Evolutionary conservation across 495 filamentous ascomycete genomes (phyloP).

Genomic region (Podospora pseudocomata): DNA sequence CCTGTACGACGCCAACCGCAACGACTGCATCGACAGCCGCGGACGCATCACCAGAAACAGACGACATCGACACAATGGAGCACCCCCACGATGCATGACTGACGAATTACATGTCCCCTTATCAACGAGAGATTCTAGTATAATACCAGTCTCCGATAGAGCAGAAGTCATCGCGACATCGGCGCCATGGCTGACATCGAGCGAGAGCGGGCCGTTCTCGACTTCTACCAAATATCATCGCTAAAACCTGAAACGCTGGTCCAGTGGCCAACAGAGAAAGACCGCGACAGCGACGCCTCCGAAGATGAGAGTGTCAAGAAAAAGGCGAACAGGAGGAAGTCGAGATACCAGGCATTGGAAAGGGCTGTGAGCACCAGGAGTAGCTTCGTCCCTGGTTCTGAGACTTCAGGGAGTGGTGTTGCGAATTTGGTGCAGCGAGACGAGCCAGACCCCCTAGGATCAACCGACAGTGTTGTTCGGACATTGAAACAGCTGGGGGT

Average conservation of each 20-base stretch:
- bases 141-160: background rate
- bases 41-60: background rate
- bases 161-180: background rate
- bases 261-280: conserved; percentile 82
- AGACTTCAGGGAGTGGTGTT: conserved; percentile 61
- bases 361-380: conserved; percentile 62
- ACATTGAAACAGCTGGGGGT: conserved; percentile 70
- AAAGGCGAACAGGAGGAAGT: conserved; percentile 60
- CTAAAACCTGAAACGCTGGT: conserved; percentile 57
- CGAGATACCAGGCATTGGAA: conserved; percentile 80
- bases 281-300: conserved; percentile 61
- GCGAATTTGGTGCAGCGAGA: conserved; percentile 80
- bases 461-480: conserved; percentile 76
- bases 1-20: background rate
- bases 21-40: background rate
- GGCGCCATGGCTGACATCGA: conserved; percentile 37
- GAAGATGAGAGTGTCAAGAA: conserved; percentile 58
- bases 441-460: conserved; percentile 85
- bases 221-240: conserved; percentile 81
- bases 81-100: background rate
- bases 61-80: background rate
- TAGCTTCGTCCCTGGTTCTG: conserved; percentile 63
- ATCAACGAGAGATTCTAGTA: background rate
- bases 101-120: background rate
- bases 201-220: conserved; percentile 69